Evolutionary conservation across 352 stramenopile species (phyloP), one percentile per base, ranked within the genome.

Genomic region (Plasmopara muralis): DNA sequence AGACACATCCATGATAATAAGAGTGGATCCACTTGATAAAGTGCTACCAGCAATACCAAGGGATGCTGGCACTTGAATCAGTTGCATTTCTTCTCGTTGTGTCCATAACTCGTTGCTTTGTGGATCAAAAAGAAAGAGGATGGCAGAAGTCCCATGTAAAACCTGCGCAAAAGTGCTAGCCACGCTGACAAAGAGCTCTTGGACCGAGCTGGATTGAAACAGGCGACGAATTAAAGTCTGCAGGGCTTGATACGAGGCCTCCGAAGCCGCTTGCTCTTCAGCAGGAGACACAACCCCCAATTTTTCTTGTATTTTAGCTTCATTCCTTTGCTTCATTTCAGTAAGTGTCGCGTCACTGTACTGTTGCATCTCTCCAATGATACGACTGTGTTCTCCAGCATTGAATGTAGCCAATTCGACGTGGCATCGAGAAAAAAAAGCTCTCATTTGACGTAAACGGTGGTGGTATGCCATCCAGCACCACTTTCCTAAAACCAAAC

Each of bases 31-130:
- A 33, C 53, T 74, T 0, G 74, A 70, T 9, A 85, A 44, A 10
- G 73, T 66, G 13, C 51, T 68, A 1, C 79, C 79, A 39, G 75
- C 68, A 46, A 89, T 81, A 0, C 79, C 79, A 0, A 87, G 53
- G 20, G 70, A 71, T 4, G 67, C 73, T 6, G 79, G 69, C 0
- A 80, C 67, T 53, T 84, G 72, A n/a, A 74, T 63, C 5, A 64
- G 54, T 33, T 66, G 73, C 25, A 55, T 66, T 40, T 66, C 64
- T 28, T 81, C 68, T 9, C 65, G 67, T 47, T 82, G 70, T 8
- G 74, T 84, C 79, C 79, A 89, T 2, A 89, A 57, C 31, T 89
- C 70, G 16, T 87, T 84, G 25, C 50, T 73, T 7, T 62, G 68
- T 15, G 79, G 68, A 28, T 89, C 77, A 14, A 87, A 58, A 0